phyloP scores from a whole-genome alignment of 805 yeast species.

The Candida multigemmis region DNA sequence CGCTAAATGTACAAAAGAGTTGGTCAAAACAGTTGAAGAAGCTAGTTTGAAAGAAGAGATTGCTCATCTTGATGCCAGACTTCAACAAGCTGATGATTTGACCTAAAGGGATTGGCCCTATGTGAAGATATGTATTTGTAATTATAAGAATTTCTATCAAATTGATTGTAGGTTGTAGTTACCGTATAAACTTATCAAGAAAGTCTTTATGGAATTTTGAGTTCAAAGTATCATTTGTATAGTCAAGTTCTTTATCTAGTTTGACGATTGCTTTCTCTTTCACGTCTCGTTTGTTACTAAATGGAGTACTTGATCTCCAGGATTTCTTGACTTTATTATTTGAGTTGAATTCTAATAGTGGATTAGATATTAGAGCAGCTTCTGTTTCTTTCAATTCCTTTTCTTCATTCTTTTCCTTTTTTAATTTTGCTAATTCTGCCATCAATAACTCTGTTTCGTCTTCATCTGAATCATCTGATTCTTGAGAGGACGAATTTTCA shows the following conservation, averaged over 20 bases:
- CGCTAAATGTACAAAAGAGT: constrained; percentile 92
- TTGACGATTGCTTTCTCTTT: constrained; percentile 1
- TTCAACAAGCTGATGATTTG: constrained; percentile 27
- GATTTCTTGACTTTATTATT: no score
- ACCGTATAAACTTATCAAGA: constrained; percentile 23
- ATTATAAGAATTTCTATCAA: constrained; percentile 2
- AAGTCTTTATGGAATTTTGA: constrained; percentile 28
- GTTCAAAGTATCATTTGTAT: constrained; percentile 22
- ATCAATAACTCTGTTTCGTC: constrained; percentile 9
- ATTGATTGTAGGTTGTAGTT: constrained; percentile 1
- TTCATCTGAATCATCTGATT: constrained; percentile 7
- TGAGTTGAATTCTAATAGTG: constrained; percentile 8
- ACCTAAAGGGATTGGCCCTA: constrained; percentile 8
- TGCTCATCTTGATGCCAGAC: constrained; percentile 65
- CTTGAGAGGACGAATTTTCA: constrained; percentile 1
- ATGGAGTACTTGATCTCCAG: constrained; percentile 7
- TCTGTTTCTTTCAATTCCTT: constrained; percentile 4
- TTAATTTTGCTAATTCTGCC: constrained; percentile 10
- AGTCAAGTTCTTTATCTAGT: constrained; percentile 6
- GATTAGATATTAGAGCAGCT: constrained; percentile 6
- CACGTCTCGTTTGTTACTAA: constrained; percentile 9
- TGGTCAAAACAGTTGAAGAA: constrained; percentile 93
- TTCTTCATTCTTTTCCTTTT: constrained; percentile 8
- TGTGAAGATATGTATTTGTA: no score
- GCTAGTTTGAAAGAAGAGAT: constrained; percentile 84